Percentiles rank a stretch among this genome's conserved stretches.
phyloP scores from a whole-genome alignment of 192 early-diverging fungal species.

The Funneliformis mosseae region DNA sequence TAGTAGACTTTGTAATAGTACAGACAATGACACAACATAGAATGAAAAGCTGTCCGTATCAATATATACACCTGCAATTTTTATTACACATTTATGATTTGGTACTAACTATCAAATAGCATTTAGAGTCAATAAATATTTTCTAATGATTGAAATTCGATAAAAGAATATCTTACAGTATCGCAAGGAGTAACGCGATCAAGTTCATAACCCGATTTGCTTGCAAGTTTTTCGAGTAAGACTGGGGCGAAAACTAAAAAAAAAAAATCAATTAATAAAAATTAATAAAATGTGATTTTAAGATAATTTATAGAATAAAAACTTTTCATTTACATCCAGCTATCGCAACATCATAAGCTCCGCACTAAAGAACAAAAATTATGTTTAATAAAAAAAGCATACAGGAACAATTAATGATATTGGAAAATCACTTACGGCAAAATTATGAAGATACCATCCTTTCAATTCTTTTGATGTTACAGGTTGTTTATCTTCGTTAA shows the following conservation, averaged over 20 bases:
- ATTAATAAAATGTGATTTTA: not conserved
- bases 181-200: not conserved
- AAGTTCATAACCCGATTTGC: not conserved
- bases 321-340: not conserved
- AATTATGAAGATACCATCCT: constrained; percentile 2
- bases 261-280: not conserved
- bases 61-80: constrained; percentile 39
- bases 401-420: not conserved
- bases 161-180: not conserved
- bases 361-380: not conserved
- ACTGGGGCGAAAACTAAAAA: not conserved
- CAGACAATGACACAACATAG: constrained; percentile 45
- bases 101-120: not conserved
- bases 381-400: not conserved
- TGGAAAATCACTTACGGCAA: not conserved
- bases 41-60: constrained; percentile 44
- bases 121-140: not conserved
- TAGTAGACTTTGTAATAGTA: constrained; percentile 49
- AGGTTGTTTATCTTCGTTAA: not conserved
- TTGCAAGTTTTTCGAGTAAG: not conserved
- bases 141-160: not conserved
- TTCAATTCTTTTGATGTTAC: not conserved
- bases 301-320: not conserved
- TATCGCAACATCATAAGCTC: not conserved
- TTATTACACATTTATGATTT: constrained; percentile 37